Evolutionary conservation across 1,139 yeast species (phyloP).

Genomic region (Scheffersomyces cryptocercus): DNA sequence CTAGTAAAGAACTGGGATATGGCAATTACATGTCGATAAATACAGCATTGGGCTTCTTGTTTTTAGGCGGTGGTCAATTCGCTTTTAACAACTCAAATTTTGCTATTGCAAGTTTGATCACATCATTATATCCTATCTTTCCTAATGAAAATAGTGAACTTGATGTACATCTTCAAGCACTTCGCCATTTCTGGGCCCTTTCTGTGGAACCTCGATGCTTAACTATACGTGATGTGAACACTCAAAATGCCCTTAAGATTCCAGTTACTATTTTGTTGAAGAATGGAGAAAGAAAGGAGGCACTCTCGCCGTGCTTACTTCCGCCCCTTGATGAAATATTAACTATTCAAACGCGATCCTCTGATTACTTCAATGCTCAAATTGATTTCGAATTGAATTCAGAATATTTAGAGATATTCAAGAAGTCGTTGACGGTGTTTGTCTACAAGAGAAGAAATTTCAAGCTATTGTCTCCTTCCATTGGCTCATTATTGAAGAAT

Average conservation of each 20-base stretch:
- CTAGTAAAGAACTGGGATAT: conserved; percentile 49
- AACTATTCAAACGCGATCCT: conserved; percentile 41
- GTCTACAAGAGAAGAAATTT: conserved; percentile 51
- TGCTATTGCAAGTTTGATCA: conserved; percentile 71
- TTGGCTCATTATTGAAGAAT: conserved; percentile 37
- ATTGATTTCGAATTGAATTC: conserved; percentile 42
- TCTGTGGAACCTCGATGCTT: conserved; percentile 82
- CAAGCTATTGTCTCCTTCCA: conserved; percentile 37
- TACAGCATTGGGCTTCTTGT: conserved; percentile 83
- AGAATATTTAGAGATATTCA: conserved; percentile 44
- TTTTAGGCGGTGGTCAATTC: conserved; percentile 91
- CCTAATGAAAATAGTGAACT: conserved; percentile 49
- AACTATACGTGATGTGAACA: conserved; percentile 67
- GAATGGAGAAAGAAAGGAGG: conserved; percentile 31
- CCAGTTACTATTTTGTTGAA: conserved; percentile 48
- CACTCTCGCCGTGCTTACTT: conserved; percentile 64
- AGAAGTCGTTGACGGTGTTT: conserved; percentile 46
- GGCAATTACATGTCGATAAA: conserved; percentile 81
- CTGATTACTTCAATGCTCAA: conserved; percentile 45
- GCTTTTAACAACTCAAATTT: conserved; percentile 68
- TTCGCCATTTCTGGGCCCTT: conserved; percentile 89
- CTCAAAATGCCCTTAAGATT: conserved; percentile 53
- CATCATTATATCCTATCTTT: conserved; percentile 74
- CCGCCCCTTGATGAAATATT: conserved; percentile 58
- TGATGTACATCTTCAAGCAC: conserved; percentile 76